A percentile compares a stretch with the other conserved stretches of the same genome.
These are phyloP conservation scores for Penicillium sp. DNA, from an alignment of 2,329 filamentous ascomycete genomes.

Conservation along the genomic window DNA sequence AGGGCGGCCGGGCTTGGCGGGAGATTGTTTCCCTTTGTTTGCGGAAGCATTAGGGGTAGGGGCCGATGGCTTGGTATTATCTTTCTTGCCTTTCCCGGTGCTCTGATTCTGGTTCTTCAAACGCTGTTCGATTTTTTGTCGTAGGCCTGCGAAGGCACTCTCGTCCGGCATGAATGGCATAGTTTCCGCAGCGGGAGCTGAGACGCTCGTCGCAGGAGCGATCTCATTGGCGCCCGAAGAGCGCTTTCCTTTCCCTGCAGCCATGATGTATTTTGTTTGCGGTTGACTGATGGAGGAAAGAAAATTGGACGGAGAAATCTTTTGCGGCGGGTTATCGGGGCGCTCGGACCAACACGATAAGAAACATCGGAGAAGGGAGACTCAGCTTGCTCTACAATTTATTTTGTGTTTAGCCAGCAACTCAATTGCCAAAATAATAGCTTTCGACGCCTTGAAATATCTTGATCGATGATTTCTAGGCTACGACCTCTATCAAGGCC, in stretches of 20 bases:
- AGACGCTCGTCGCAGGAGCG: slow-evolving; percentile 16
- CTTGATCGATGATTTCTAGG: slow-evolving; percentile 29
- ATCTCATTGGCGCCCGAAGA: slow-evolving; percentile 28
- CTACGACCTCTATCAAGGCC: slow-evolving; percentile 27
- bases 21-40: slow-evolving; percentile 27
- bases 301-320: slow-evolving; percentile 31
- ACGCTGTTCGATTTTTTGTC: slow-evolving; percentile 44
- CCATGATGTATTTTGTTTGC: slow-evolving; percentile 32
- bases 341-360: slow-evolving; percentile 30
- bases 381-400: slow-evolving; percentile 13
- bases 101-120: slow-evolving; percentile 38
- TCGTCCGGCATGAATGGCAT: slow-evolving; percentile 37
- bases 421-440: neutral
- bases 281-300: slow-evolving; percentile 18
- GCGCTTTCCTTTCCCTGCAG: slow-evolving; percentile 40
- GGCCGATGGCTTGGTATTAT: slow-evolving; percentile 30
- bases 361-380: slow-evolving; percentile 15
- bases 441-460: slow-evolving; percentile 4
- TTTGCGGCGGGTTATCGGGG: slow-evolving; percentile 27
- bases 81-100: slow-evolving; percentile 33
- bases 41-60: slow-evolving; percentile 22
- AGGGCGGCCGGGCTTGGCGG: slow-evolving; percentile 24
- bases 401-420: neutral
- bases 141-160: slow-evolving; percentile 42
- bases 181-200: slow-evolving; percentile 22